Evolutionary conservation across 75 land plant genomes (phyloP).

Genomic region (Cryptomeria japonica): DNA sequence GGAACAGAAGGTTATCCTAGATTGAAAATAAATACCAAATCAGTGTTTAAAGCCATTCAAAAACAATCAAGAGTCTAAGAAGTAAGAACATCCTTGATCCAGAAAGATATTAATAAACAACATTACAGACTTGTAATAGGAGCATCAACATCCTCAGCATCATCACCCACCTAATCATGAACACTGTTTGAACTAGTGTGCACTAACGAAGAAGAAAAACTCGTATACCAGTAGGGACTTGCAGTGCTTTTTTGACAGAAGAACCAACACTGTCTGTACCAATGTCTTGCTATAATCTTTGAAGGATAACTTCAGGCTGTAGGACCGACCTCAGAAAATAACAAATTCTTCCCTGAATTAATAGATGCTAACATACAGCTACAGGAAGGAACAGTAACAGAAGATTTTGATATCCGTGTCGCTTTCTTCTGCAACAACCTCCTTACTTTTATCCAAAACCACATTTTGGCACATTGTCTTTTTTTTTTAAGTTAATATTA

Average conservation of each 20-base stretch:
- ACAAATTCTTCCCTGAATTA: neutral
- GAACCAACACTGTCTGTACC: neutral
- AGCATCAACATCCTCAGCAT: neutral
- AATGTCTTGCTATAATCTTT: no score
- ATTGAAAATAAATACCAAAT: neutral
- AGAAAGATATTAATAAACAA: neutral
- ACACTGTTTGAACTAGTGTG: neutral
- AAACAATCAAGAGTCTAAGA: neutral
- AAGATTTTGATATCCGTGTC: neutral
- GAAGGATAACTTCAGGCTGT: no score
- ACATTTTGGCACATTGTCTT: neutral
- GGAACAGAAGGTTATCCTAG: neutral
- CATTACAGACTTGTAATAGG: neutral
- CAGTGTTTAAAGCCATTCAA: neutral
- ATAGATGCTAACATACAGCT: no score
- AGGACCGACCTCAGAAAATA: neutral
- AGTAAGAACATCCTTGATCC: neutral
- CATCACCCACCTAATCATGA: neutral
- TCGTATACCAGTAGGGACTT: neutral
- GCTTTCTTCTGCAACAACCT: neutral
- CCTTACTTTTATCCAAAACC: neutral
- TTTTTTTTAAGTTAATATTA: no score
- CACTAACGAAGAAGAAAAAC: neutral
- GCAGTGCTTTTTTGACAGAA: neutral
- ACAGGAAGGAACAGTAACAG: no score